Percentiles rank a stretch among this genome's conserved stretches.
Evolutionary conservation across 306 rosid genomes (phyloP).

Genomic region (Elaeagnus macrophylla): DNA sequence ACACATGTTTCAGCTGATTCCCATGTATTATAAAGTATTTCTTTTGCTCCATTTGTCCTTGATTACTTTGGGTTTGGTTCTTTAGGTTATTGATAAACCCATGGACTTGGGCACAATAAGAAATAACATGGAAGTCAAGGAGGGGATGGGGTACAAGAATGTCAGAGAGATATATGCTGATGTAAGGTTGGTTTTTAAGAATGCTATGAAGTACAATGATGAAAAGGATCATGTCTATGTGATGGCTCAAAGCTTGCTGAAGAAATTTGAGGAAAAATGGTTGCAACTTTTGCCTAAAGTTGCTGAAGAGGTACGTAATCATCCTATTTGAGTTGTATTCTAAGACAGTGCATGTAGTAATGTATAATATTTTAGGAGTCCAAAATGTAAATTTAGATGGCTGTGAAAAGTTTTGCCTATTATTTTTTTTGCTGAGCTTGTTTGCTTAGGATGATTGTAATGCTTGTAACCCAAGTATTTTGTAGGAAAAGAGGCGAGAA

Average conservation of each 20-base stretch:
- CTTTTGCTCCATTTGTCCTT: neutral
- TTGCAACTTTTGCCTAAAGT: conserved; percentile 83
- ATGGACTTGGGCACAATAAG: conserved; percentile 88
- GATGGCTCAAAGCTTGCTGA: conserved; percentile 89
- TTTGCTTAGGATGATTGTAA: neutral
- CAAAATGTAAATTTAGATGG: too few relatives aligned
- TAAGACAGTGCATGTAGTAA: too few relatives aligned
- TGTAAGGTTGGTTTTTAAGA: conserved; percentile 84
- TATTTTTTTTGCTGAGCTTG: too few relatives aligned
- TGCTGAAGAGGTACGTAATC: conserved; percentile 64
- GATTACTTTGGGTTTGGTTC: conserved; percentile 4
- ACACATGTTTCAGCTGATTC: neutral
- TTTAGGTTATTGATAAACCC: conserved; percentile 90
- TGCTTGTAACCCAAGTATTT: conserved; percentile 7
- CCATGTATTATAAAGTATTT: neutral
- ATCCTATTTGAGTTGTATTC: conserved; percentile 12
- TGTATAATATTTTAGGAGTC: too few relatives aligned
- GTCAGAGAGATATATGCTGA: conserved; percentile 82
- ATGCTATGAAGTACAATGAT: conserved; percentile 88
- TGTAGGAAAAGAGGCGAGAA: conserved; percentile 70
- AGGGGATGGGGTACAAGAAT: conserved; percentile 69
- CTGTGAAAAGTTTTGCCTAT: too few relatives aligned
- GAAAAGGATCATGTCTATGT: conserved; percentile 84
- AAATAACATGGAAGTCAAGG: conserved; percentile 73
- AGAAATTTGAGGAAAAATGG: conserved; percentile 90